Percentiles rank a stretch among this genome's conserved stretches.
Conservation (phyloP, 2,329 filamentous ascomycete genomes). For the Fusarium domesticum region DNA sequence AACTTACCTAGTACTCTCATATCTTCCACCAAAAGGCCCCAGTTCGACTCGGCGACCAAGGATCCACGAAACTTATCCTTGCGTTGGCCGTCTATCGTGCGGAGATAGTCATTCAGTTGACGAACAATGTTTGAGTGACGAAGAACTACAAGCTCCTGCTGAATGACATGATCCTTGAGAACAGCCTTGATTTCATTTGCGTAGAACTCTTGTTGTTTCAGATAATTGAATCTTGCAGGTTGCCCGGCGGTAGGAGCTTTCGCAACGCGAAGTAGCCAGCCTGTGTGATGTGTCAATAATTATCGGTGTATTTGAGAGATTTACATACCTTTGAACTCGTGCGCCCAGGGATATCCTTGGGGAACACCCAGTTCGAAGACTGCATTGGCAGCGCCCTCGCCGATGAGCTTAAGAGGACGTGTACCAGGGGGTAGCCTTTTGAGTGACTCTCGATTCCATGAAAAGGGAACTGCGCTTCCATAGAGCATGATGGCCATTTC, state of each 20-base stretch:
- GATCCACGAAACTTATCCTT: conserved; percentile 47
- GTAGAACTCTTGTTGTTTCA: conserved; percentile 38
- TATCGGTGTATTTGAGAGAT: conserved; percentile 6
- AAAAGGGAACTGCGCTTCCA: conserved; percentile 22
- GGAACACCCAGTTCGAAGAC: conserved; percentile 61
- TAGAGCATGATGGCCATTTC: conserved; percentile 31
- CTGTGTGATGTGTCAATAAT: conserved; percentile 26
- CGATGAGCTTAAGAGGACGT: conserved; percentile 43
- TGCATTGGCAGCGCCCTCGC: conserved; percentile 74
- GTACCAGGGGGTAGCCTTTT: conserved; percentile 36
- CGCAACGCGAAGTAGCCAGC: conserved; percentile 39
- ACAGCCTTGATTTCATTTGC: conserved; percentile 34
- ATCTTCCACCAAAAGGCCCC: conserved; percentile 70
- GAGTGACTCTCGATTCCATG: conserved; percentile 26
- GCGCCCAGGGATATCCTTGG: conserved; percentile 29
- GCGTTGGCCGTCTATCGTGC: conserved; percentile 44
- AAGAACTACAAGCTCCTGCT: conserved; percentile 39
- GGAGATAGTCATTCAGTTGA: conserved; percentile 53
- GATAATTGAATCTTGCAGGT: conserved; percentile 36
- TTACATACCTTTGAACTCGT: conserved; percentile 37
- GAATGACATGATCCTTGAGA: conserved; percentile 35
- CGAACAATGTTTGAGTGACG: conserved; percentile 37
- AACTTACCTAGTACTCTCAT: conserved; percentile 50
- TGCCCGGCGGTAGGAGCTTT: conserved; percentile 34
- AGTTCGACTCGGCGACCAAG: conserved; percentile 53